Evolutionary conservation across 2,329 filamentous ascomycete species (phyloP), one percentile per base, ranked within the genome.

Genomic region (Coniochaeta ligniaria): DNA sequence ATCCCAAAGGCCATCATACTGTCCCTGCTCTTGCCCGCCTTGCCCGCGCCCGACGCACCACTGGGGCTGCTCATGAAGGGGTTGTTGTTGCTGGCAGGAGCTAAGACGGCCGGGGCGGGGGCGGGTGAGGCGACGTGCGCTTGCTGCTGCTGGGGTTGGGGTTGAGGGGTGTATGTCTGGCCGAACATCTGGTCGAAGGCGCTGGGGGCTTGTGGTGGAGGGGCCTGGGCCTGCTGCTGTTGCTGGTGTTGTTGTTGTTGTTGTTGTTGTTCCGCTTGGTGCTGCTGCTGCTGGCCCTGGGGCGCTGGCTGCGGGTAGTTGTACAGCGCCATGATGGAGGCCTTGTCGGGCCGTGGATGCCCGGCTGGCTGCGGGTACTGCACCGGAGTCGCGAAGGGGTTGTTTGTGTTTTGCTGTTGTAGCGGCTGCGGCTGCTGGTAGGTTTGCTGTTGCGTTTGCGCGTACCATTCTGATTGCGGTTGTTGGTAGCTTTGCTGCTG

Each of bases 241-340:
- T 52, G 47, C 47, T 68, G 35, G 8, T 36, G 12, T 36, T 64
- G 68, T 24, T 67, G 70, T 47, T 76, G 76, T 60, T 74, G 74
- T 35, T 69, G 69, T 28, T 66, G 66, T 60, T 73, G 74, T 57
- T 71, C 71, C 16, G 66, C 69, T 64, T 58, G 64, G 6, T 66
- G 63, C 55, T 66, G 69, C 56, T 69, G 70, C 67, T 63, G 76
- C 73, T 35, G 54, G 16, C 54, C 14, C n/a, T 8, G 70, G 64
- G 22, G 78, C 1, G 78, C 74, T 41, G 80, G 72, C 57, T 84
- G 80, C 6, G 83, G 79, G 43, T 87, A 83, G 69, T 84, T 86
- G 73, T 91, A 94, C 12, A 95, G 74, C 6, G 90, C 88, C 72
- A 94, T 78, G 62, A 95, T 94, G 5, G 88, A 88, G 3, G 83